A percentile compares a stretch with the other conserved stretches of the same genome.
These are phyloP conservation scores for Crithidia expoeki DNA, from an alignment of 208 protist genomes.

Conservation along the genomic window DNA sequence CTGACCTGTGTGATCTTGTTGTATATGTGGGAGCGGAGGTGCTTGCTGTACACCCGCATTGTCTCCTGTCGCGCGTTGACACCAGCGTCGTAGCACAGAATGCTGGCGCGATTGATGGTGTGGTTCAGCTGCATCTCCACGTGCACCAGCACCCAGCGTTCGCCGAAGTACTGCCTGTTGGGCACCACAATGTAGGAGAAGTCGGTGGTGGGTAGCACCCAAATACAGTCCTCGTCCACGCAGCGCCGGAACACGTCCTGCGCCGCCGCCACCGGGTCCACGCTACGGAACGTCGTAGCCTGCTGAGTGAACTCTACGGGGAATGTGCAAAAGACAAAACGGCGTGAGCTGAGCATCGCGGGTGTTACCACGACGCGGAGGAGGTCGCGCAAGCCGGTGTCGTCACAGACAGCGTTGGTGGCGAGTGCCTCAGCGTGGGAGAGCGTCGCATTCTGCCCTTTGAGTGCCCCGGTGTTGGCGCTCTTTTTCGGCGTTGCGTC, in stretches of 20 bases:
- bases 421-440: conserved; percentile 22
- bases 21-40: conserved; percentile 58
- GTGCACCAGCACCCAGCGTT: conserved; percentile 71
- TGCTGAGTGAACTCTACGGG: conserved; percentile 80
- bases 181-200: conserved; percentile 63
- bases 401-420: conserved; percentile 12
- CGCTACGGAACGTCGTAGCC: conserved; percentile 46
- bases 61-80: conserved; percentile 10
- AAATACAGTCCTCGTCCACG: conserved; percentile 79
- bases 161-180: conserved; percentile 44
- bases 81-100: conserved; percentile 55
- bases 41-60: conserved; percentile 32
- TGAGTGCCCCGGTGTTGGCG: background rate
- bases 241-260: conserved; percentile 70
- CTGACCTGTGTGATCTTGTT: conserved; percentile 76
- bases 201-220: conserved; percentile 50
- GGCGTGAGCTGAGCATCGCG: conserved; percentile 57
- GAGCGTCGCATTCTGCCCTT: conserved; percentile 15
- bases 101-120: conserved; percentile 33
- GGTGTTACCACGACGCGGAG: conserved; percentile 59
- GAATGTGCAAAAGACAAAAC: conserved; percentile 59
- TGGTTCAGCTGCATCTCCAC: conserved; percentile 37
- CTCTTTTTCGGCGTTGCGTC: background rate
- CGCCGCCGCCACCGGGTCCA: conserved; percentile 59
- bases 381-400: conserved; percentile 46